Evolutionary conservation across 1,284 basidiomycete species (phyloP), one percentile per base, ranked within the genome.

Genomic region (Gomphus bonarii): DNA sequence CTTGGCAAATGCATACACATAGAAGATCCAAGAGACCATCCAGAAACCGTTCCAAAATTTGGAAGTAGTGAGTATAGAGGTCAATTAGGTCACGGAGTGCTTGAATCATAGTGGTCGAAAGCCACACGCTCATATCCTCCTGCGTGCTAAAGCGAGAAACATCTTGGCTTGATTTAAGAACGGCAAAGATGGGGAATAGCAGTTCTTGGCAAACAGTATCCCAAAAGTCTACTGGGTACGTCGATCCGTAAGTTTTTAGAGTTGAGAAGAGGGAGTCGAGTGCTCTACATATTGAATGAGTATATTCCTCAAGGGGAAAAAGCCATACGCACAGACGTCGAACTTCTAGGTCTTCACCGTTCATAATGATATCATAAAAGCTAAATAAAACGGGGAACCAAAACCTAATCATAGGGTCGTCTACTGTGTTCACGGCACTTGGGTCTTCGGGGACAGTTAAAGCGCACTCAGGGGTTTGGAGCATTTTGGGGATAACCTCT

Each of bases 301-400:
- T 31, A n/a, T 20, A 11, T 10, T 11, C 14, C 11, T 8, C 42
- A 25, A 28, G 50, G 43, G 47, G 58, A 51, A 3, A 42, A 48
- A 35, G 33, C 22, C 52, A 42, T 3, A 79, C 91, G 73, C 68
- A 95, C 94, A 94, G 71, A 68, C 93, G 82, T 61, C 97, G 84
- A 58, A 99, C 95, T 80, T 99, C 97, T 42, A 99, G 75, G 68
- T 99, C 97, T 71, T 99, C 97, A 14, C 94, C 97, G 60, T 97
- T 99, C 97, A 99, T 99, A 69, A 99, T 95, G 60, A 99, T 95
- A 70, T 99, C 97, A 73, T 97, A 98, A 74, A 98, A 98, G 22
- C 90, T 88, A 68, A 99, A 97, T 18, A 99, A 76, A 3, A 95
- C 85, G 0, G 97, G 97, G 74, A 92, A 95, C 97, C 97, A 99